Evolutionary conservation across 2,329 filamentous ascomycete species (phyloP).

Genomic region (Shiraia sp.): DNA sequence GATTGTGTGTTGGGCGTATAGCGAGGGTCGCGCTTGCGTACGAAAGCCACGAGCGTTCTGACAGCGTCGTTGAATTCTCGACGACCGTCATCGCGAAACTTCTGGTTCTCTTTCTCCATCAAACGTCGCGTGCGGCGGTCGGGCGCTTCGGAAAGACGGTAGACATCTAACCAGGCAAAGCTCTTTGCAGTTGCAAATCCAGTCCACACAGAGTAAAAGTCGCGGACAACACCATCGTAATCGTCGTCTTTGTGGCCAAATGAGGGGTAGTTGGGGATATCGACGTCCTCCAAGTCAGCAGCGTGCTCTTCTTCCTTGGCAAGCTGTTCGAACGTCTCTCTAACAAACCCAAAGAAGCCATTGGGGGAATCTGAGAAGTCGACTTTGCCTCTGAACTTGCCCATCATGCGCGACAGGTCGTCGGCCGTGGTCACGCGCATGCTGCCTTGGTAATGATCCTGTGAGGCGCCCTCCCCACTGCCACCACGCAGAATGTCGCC

Average conservation of each 20-base stretch:
- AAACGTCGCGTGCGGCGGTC: slow-evolving; percentile 79
- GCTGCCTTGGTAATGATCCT: slow-evolving; percentile 66
- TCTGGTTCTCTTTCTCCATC: slow-evolving; percentile 96
- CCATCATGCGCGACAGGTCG: slow-evolving; percentile 77
- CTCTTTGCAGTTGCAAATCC: slow-evolving; percentile 82
- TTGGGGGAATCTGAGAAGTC: slow-evolving; percentile 78
- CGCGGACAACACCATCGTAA: slow-evolving; percentile 75
- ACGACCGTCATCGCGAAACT: slow-evolving; percentile 77
- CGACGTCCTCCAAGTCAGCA: slow-evolving; percentile 67
- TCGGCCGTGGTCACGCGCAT: slow-evolving; percentile 77
- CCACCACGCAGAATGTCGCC: slow-evolving; percentile 77
- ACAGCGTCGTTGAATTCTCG: slow-evolving; percentile 94
- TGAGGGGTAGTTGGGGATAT: slow-evolving; percentile 71
- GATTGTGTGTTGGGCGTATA: slow-evolving; percentile 77
- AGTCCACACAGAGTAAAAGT: slow-evolving; percentile 81
- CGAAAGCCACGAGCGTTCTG: slow-evolving; percentile 80
- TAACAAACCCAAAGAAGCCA: slow-evolving; percentile 83
- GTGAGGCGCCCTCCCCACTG: slow-evolving; percentile 52
- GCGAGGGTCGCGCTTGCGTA: slow-evolving; percentile 87
- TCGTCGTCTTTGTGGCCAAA: slow-evolving; percentile 78
- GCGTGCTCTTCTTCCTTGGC: slow-evolving; percentile 79
- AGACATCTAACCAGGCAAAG: slow-evolving; percentile 88
- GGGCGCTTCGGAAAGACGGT: slow-evolving; percentile 81
- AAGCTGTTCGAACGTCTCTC: slow-evolving; percentile 77
- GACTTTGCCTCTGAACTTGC: slow-evolving; percentile 76